Evolutionary conservation across 345 rosid genomes (phyloP).

Genomic region (Populus euphratica): DNA sequence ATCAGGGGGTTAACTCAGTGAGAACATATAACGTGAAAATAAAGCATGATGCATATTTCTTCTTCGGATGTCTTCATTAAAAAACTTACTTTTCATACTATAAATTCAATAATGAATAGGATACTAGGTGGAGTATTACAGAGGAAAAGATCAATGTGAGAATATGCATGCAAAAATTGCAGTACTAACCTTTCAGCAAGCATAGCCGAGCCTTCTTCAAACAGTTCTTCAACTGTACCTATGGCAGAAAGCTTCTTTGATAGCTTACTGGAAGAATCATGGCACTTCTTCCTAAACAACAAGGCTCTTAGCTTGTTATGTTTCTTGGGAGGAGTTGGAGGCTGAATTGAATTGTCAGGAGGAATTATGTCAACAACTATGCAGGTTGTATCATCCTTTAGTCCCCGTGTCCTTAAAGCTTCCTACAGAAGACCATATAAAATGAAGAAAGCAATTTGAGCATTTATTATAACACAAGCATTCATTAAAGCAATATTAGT

Average conservation of each 20-base stretch:
- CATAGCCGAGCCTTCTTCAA: conserved; percentile 96
- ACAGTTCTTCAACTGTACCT: conserved; percentile 81
- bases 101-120: background rate
- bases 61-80: background rate
- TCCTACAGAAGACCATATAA: conserved; percentile 44
- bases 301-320: conserved; percentile 56
- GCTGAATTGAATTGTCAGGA: conserved; percentile 48
- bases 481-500: background rate
- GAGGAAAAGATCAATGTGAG: background rate
- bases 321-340: conserved; percentile 48
- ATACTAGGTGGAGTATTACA: background rate
- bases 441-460: background rate
- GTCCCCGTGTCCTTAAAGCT: conserved; percentile 72
- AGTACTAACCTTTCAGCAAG: conserved; percentile 74
- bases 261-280: conserved; percentile 46
- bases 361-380: conserved; percentile 84
- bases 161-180: background rate
- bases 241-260: conserved; percentile 67
- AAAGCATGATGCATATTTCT: background rate
- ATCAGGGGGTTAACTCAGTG: background rate
- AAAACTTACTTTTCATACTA: background rate
- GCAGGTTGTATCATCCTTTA: conserved; percentile 93
- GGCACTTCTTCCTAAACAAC: conserved; percentile 52
- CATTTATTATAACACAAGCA: background rate
- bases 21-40: background rate